Evolutionary conservation across 2,329 filamentous ascomycete species (phyloP).

Genomic region (Colletotrichum sp.): DNA sequence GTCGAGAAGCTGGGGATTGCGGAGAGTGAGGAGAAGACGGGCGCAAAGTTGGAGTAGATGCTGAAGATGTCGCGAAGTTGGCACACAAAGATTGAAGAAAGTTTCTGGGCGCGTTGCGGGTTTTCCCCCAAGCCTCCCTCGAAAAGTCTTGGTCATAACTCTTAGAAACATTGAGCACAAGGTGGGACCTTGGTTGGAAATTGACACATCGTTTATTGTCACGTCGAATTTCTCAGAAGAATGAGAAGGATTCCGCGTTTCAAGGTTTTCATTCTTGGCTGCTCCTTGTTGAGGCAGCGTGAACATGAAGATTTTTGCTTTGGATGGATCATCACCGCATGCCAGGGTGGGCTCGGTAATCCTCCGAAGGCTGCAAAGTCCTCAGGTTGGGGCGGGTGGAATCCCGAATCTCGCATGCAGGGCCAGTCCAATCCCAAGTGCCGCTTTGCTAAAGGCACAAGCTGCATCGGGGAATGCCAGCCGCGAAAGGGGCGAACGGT

Average conservation of each 20-base stretch:
- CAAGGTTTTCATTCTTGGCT: constrained; percentile 6
- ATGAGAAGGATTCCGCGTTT: not conserved
- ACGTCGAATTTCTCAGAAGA: not conserved
- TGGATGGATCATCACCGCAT: not conserved
- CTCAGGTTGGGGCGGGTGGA: constrained; percentile 6
- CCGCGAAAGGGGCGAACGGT: constrained; percentile 3
- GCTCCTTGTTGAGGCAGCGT: not conserved
- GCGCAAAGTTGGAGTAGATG: constrained; percentile 7
- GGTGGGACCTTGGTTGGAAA: not conserved
- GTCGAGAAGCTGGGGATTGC: not conserved
- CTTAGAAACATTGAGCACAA: not conserved
- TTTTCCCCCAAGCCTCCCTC: not conserved
- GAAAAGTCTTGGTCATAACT: not conserved
- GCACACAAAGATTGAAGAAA: not conserved
- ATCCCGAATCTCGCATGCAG: constrained; percentile 8
- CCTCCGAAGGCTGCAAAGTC: not conserved
- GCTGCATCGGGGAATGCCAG: not conserved
- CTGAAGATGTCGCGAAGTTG: not conserved
- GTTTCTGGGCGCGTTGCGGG: constrained; percentile 5
- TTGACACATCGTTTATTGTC: constrained; percentile 9
- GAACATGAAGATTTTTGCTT: constrained; percentile 3
- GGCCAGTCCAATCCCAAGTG: not conserved
- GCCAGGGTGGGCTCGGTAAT: constrained; percentile 4
- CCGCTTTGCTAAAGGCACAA: not conserved
- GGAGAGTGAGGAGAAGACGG: not conserved